Conservation (phyloP, 352 stramenopile genomes). For the Phytophthora cryptogea region DNA sequence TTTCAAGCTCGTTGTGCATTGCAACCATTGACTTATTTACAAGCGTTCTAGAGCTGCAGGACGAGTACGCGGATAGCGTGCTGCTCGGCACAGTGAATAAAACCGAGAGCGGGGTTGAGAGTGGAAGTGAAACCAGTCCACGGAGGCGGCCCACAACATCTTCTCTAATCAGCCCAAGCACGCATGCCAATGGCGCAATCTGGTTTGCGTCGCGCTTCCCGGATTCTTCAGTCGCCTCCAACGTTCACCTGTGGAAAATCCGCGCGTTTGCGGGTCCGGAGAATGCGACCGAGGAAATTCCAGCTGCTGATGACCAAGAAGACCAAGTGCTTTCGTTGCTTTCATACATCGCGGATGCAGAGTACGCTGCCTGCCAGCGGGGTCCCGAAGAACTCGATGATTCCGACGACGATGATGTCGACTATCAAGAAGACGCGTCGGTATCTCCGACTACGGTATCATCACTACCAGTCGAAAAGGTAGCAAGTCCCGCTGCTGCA, state of each 20-base stretch:
- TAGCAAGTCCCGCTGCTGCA: conserved; percentile 1
- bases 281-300: conserved; percentile 59
- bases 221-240: conserved; percentile 72
- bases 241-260: conserved; percentile 85
- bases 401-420: conserved; percentile 58
- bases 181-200: conserved; percentile 49
- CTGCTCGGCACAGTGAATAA: conserved; percentile 41
- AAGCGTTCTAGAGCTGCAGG: conserved; percentile 68
- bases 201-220: conserved; percentile 86
- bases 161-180: conserved; percentile 21
- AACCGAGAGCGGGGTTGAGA: conserved; percentile 16
- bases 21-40: conserved; percentile 86
- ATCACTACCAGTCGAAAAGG: conserved; percentile 2
- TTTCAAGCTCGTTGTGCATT: conserved; percentile 81
- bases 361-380: conserved; percentile 79
- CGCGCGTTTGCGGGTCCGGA: conserved; percentile 58
- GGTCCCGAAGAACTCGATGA: conserved; percentile 45
- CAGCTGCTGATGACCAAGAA: conserved; percentile 60
- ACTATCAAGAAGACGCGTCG: conserved; percentile 33
- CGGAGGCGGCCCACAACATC: conserved; percentile 18
- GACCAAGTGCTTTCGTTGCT: conserved; percentile 81
- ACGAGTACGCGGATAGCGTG: conserved; percentile 59
- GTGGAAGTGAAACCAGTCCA: conserved; percentile 19
- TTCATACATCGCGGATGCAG: conserved; percentile 84
- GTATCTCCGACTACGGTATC: conserved; percentile 7